Percentiles rank a stretch among this genome's conserved stretches.
These are phyloP conservation scores for Fomitopsis pinicola DNA, from an alignment of 1,284 basidiomycete genomes.

Conservation along the genomic window DNA sequence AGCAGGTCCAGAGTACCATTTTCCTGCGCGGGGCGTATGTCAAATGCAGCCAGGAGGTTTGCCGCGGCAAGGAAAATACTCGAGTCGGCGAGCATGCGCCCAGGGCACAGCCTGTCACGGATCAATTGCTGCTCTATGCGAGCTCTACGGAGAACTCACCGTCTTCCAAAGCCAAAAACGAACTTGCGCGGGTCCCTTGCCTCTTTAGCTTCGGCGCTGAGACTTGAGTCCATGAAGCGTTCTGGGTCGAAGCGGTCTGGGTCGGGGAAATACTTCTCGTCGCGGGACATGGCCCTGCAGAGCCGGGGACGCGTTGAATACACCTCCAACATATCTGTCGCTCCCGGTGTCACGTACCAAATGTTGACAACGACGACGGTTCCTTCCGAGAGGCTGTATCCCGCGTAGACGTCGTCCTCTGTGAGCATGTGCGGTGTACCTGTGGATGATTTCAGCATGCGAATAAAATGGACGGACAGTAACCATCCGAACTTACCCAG, in stretches of 20 bases:
- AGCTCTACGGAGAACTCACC: too few relatives aligned
- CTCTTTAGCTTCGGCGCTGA: too few relatives aligned
- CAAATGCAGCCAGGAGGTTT: constrained; percentile 1
- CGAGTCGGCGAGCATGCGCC: constrained; percentile 13
- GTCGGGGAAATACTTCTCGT: constrained; percentile 14
- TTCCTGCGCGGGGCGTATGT: background rate
- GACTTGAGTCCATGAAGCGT: constrained; percentile 9
- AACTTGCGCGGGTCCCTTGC: constrained; percentile 15
- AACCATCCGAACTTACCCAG: constrained; percentile 12
- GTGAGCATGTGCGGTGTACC: constrained; percentile 20
- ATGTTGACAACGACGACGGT: constrained; percentile 23
- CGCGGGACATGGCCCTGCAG: constrained; percentile 20
- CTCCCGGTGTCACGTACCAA: constrained; percentile 11
- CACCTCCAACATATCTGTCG: background rate
- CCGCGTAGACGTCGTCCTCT: constrained; percentile 19
- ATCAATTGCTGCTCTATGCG: too few relatives aligned
- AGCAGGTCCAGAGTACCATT: background rate
- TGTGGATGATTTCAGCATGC: background rate
- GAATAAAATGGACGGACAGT: too few relatives aligned
- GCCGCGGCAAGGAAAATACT: constrained; percentile 4
- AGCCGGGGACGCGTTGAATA: background rate
- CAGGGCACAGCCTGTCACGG: constrained; percentile 19
- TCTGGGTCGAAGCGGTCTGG: constrained; percentile 22
- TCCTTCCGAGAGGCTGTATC: constrained; percentile 16
- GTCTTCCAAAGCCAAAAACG: constrained; percentile 11